phyloP scores from a whole-genome alignment of 2,329 filamentous ascomycete species.

The Lachnellula hyalina region DNA sequence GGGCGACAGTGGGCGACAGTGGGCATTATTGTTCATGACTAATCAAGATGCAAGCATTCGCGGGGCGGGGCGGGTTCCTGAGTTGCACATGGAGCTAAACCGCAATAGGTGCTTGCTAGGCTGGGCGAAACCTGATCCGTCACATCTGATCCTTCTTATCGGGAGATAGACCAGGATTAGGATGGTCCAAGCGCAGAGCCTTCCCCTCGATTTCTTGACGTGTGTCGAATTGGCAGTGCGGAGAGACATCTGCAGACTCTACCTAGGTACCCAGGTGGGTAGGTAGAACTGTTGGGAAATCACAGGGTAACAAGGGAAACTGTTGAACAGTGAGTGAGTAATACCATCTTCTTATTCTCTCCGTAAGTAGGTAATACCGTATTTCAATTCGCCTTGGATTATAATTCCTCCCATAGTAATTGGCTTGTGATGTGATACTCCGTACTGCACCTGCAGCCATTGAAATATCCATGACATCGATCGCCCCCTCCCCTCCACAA shows the following conservation, averaged over 20 bases:
- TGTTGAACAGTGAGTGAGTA: neutral
- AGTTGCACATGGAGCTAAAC: neutral
- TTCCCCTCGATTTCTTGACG: neutral
- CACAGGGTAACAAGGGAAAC: neutral
- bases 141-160: slow-evolving; percentile 1
- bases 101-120: neutral
- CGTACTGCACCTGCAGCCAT: too few relatives aligned
- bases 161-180: neutral
- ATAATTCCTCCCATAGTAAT: too few relatives aligned
- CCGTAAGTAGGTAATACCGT: too few relatives aligned
- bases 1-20: too few relatives aligned
- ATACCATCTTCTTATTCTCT: too few relatives aligned
- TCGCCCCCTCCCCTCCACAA: too few relatives aligned
- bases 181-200: neutral
- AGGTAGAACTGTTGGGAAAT: neutral
- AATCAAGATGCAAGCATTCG: neutral
- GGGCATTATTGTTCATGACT: too few relatives aligned
- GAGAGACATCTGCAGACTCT: neutral
- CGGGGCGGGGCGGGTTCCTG: neutral
- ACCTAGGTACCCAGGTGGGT: too few relatives aligned
- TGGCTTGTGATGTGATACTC: too few relatives aligned
- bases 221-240: too few relatives aligned
- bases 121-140: slow-evolving; percentile 6
- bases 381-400: too few relatives aligned
- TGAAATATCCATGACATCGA: too few relatives aligned